Conservation (phyloP, 495 filamentous ascomycete species). For the Aspergillus wentii region DNA sequence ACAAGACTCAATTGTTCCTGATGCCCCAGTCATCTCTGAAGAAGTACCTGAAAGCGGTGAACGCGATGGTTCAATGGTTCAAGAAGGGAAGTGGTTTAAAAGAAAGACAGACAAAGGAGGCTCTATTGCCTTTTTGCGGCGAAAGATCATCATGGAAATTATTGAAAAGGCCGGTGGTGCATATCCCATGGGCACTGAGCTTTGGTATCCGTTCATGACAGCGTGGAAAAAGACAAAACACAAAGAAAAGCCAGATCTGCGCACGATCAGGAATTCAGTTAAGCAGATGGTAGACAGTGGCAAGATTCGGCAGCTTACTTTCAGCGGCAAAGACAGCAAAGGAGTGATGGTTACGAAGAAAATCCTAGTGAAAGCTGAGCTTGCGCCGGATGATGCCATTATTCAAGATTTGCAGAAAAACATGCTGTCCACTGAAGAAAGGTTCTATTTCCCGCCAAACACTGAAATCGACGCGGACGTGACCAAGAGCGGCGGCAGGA, state of each 20-base stretch:
- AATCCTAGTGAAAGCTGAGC: slow-evolving; percentile 45
- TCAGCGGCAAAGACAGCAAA: slow-evolving; percentile 52
- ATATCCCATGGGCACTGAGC: slow-evolving; percentile 66
- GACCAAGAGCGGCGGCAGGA: slow-evolving; percentile 14
- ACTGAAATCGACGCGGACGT: slow-evolving; percentile 25
- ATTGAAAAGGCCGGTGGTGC: slow-evolving; percentile 65
- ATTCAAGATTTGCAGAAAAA: slow-evolving; percentile 49
- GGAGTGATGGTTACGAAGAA: slow-evolving; percentile 52
- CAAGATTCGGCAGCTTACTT: slow-evolving; percentile 55
- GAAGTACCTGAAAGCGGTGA: too few species aligned
- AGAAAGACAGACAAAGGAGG: slow-evolving; percentile 29
- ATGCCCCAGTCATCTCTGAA: too few species aligned
- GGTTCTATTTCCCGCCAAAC: slow-evolving; percentile 28
- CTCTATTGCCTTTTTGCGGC: slow-evolving; percentile 43
- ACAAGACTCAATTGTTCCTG: too few species aligned
- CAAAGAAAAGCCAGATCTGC: slow-evolving; percentile 44
- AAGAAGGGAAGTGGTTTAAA: background rate
- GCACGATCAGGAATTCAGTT: slow-evolving; percentile 50
- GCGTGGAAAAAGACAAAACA: slow-evolving; percentile 51
- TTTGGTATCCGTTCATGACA: slow-evolving; percentile 65
- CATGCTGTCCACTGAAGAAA: slow-evolving; percentile 36
- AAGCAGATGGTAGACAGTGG: slow-evolving; percentile 56
- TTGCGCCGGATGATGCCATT: slow-evolving; percentile 42
- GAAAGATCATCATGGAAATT: slow-evolving; percentile 64
- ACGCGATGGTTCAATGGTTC: background rate